Evolutionary conservation across 2,329 filamentous ascomycete species (phyloP), one percentile per base, ranked within the genome.

Genomic region (Arachnopeziza araneosa): DNA sequence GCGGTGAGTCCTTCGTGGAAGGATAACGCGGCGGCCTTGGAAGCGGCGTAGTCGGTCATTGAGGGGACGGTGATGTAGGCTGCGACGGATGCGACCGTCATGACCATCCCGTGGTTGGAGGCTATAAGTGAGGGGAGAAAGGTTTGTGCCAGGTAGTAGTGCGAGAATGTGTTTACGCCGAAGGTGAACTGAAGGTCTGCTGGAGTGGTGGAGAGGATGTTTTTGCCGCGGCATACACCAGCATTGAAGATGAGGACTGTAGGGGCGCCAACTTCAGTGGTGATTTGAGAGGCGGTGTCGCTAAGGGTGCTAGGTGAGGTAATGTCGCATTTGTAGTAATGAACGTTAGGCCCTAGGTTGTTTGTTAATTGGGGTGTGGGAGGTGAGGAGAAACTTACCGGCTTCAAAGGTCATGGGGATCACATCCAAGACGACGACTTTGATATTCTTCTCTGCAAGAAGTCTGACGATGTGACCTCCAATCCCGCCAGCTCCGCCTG

Each of bases 221-320:
- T 80, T 64, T 83, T 83, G 62, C 85, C 85, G 59, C 80, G 80
- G 19, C 78, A 82, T 26, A 88, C 80, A 62, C 87, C 87, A 9
- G 88, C 87, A 69, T 90, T 90, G 76, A 89, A 89, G 75, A 90
- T 86, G 3, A 91, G 77, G 62, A 91, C 77, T 0, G 87, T 90
- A 0, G 88, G 88, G 54, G 82, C 69, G 59, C 87, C 88, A 59
- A 89, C 76, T 14, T 80, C 71, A 30, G 73, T 71, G 56, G 82
- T 79, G 68, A 91, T 80, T 4, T 75, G 69, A 14, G 77, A 68
- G 0, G 84, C 85, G 6, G 80, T 79, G 2, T 75, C 71, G 7
- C 78, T 70, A 65, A 90, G 80, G 44, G 77, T 78, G 17, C 77
- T 69, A 3, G 82, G 75, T 0, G 81, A 85, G 54, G 85, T 84